A percentile compares a stretch with the other conserved stretches of the same genome.
These are phyloP conservation scores for Chionographis japonica DNA, from an alignment of 106 monocot species.

Conservation along the genomic window DNA sequence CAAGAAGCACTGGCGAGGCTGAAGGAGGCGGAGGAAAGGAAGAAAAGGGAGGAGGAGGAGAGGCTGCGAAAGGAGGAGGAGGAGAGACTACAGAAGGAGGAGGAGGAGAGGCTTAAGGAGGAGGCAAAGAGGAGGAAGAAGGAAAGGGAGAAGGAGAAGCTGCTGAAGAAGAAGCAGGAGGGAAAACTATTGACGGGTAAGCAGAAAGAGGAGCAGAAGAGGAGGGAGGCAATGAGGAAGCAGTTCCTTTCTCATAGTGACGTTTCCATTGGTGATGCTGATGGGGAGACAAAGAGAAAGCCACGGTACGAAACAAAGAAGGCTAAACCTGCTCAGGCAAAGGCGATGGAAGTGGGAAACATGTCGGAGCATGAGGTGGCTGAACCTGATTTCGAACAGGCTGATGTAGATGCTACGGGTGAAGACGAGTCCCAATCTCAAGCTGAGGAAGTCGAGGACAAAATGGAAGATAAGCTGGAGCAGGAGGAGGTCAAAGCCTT, in stretches of 20 bases:
- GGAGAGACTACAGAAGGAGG: slow-evolving; percentile 62
- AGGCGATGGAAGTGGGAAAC: slow-evolving; percentile 21
- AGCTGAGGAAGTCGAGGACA: slow-evolving; percentile 42
- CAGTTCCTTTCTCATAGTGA: slow-evolving; percentile 57
- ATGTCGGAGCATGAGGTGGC: slow-evolving; percentile 11
- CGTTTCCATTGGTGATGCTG: slow-evolving; percentile 23
- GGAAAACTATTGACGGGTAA: slow-evolving; percentile 80
- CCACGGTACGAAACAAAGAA: slow-evolving; percentile 71
- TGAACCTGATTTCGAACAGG: slow-evolving; percentile 17
- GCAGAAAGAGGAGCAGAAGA: slow-evolving; percentile 81
- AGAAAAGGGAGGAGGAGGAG: slow-evolving; percentile 87
- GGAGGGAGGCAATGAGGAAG: slow-evolving; percentile 78
- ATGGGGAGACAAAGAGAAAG: slow-evolving; percentile 60
- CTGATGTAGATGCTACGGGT: slow-evolving; percentile 30
- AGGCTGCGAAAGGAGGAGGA: slow-evolving; percentile 81
- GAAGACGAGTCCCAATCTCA: slow-evolving; percentile 39
- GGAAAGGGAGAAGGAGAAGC: slow-evolving; percentile 91
- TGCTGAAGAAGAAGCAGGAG: slow-evolving; percentile 77
- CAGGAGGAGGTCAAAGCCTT: slow-evolving; percentile 29
- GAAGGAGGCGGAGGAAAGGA: slow-evolving; percentile 78
- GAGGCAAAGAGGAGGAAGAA: slow-evolving; percentile 86
- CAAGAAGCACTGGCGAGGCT: slow-evolving; percentile 80
- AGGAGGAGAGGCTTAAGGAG: slow-evolving; percentile 69
- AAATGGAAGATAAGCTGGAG: slow-evolving; percentile 36
- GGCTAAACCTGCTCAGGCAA: slow-evolving; percentile 19